These are phyloP conservation scores for Cordyceps farinosa DNA, from an alignment of 2,329 filamentous ascomycete genomes.

Conservation along the genomic window DNA sequence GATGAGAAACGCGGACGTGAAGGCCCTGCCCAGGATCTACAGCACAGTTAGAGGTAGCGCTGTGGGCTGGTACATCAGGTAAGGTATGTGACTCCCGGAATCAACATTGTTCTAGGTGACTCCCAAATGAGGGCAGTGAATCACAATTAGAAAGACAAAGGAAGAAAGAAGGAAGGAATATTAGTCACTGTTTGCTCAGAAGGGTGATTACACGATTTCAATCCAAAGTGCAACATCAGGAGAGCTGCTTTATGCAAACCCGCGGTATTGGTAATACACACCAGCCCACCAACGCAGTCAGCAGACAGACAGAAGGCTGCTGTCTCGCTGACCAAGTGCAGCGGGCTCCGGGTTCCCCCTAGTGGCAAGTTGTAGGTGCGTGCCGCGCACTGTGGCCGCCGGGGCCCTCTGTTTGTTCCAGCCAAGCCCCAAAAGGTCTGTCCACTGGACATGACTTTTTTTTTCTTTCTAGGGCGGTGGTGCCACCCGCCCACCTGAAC, in stretches of 20 bases:
- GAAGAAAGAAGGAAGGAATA: not conserved
- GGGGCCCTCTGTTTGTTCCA: not conserved
- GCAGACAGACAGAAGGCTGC: not conserved
- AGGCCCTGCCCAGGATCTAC: no score
- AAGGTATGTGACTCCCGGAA: not conserved
- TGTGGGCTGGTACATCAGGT: not conserved
- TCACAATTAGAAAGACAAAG: not conserved
- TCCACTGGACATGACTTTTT: not conserved
- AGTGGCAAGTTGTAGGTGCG: not conserved
- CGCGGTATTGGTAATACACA: not conserved
- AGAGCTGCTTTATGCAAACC: no score
- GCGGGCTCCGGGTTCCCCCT: not conserved
- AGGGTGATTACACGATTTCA: no score
- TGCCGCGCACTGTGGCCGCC: conserved; percentile 6
- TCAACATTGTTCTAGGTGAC: not conserved
- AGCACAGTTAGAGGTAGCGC: no score
- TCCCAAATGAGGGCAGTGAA: not conserved
- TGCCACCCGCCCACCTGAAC: conserved; percentile 2
- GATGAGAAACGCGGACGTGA: no score
- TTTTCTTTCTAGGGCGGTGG: not conserved
- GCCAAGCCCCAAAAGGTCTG: conserved; percentile 2
- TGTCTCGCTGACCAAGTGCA: not conserved
- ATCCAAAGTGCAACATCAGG: no score
- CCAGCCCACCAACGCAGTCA: not conserved
- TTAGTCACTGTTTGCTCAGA: not conserved